Conservation (phyloP, 2,329 filamentous ascomycete genomes). For the Aureobasidium sp. region DNA sequence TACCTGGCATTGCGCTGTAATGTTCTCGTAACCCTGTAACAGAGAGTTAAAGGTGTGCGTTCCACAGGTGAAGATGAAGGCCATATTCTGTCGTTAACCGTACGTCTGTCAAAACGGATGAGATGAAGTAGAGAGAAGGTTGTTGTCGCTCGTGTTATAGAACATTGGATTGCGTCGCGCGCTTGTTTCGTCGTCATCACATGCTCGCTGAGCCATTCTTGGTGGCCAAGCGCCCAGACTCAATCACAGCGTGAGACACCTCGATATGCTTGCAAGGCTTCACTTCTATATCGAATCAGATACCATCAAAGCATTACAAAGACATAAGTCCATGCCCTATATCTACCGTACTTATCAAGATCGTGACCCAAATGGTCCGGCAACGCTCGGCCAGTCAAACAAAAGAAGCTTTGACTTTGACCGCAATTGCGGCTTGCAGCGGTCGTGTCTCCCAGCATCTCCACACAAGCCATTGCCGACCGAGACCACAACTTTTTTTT, state of each 20-base stretch:
- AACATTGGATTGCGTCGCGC: background rate
- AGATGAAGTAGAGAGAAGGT: background rate
- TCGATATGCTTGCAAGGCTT: background rate
- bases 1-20: conserved; percentile 42
- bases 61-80: conserved; percentile 46
- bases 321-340: background rate
- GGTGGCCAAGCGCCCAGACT: conserved; percentile 11
- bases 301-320: background rate
- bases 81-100: conserved; percentile 25
- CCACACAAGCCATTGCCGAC: background rate
- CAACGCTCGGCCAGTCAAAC: conserved; percentile 1
- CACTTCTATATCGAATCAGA: background rate
- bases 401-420: conserved; percentile 8
- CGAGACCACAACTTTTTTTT: conserved; percentile 3
- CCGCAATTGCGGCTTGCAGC: conserved; percentile 1
- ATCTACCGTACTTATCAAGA: background rate
- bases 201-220: conserved; percentile 12
- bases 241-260: background rate
- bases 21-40: conserved; percentile 42
- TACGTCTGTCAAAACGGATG: background rate
- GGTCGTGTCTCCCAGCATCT: background rate
- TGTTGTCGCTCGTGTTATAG: conserved; percentile 9
- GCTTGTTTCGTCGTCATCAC: conserved; percentile 12
- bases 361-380: background rate
- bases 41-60: conserved; percentile 42